These are phyloP conservation scores for Articulospora tetracladia DNA, from an alignment of 495 filamentous ascomycete genomes.

Conservation along the genomic window DNA sequence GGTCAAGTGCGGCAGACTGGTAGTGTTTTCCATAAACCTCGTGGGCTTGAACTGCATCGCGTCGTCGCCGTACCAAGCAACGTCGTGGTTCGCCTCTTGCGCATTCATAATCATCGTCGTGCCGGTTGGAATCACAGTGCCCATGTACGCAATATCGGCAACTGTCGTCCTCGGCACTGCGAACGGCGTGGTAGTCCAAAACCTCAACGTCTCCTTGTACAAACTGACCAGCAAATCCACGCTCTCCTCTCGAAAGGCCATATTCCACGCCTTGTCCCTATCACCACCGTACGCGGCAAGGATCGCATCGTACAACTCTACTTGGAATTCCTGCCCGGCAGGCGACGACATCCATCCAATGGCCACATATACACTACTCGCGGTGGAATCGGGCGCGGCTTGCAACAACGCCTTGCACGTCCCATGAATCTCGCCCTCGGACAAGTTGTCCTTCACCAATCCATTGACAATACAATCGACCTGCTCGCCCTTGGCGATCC, in stretches of 20 bases:
- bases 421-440: not conserved
- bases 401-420: constrained; percentile 7
- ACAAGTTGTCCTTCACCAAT: constrained; percentile 2
- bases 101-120: constrained; percentile 11
- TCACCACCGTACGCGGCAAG: constrained; percentile 1
- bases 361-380: not conserved
- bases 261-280: constrained; percentile 12
- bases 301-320: constrained; percentile 2
- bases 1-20: not conserved
- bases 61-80: constrained; percentile 4
- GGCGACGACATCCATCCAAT: constrained; percentile 8
- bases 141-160: not conserved
- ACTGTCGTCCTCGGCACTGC: constrained; percentile 5
- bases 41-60: constrained; percentile 5
- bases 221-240: constrained; percentile 3
- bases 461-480: constrained; percentile 5
- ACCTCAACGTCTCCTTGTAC: constrained; percentile 9
- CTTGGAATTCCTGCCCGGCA: constrained; percentile 3
- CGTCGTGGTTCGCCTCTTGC: constrained; percentile 7
- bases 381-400: constrained; percentile 9
- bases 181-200: constrained; percentile 8
- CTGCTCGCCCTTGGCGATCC: constrained; percentile 3
- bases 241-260: constrained; percentile 7
- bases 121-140: constrained; percentile 9
- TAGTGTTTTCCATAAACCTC: constrained; percentile 1